A percentile compares a stretch with the other conserved stretches of the same genome.
Conservation (phyloP, 495 filamentous ascomycete genomes). For the Hyaloscypha variabilis region DNA sequence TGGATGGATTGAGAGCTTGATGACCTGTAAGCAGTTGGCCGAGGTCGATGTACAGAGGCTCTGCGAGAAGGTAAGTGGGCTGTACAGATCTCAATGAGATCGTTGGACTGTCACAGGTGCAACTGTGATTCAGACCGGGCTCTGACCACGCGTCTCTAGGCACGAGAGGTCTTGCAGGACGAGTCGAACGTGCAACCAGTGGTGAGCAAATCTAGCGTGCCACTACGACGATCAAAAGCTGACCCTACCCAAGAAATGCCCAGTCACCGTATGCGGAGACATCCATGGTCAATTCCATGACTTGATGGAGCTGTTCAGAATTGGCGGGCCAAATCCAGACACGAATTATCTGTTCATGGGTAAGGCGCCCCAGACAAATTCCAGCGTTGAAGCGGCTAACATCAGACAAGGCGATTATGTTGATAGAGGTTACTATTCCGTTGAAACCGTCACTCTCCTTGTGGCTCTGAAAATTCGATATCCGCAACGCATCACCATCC, state of each 20-base stretch:
- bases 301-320: constrained; percentile 93
- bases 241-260: constrained; percentile 73
- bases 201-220: constrained; percentile 58
- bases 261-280: constrained; percentile 91
- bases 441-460: constrained; percentile 92
- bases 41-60: constrained; percentile 94
- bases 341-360: constrained; percentile 98
- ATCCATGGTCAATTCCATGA: constrained; percentile 95
- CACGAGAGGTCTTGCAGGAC: constrained; percentile 92
- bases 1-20: constrained; percentile 97
- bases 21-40: constrained; percentile 96
- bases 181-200: constrained; percentile 99
- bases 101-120: constrained; percentile 2
- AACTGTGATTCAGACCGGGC: constrained; percentile 16
- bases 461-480: constrained; percentile 96
- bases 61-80: constrained; percentile 85
- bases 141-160: constrained; percentile 53
- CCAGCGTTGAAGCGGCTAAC: constrained; percentile 9
- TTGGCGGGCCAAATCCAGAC: constrained; percentile 88
- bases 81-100: constrained; percentile 23
- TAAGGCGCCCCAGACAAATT: constrained; percentile 32
- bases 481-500: constrained; percentile 93
- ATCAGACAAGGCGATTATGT: constrained; percentile 80
- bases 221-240: constrained; percentile 5
- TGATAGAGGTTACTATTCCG: constrained; percentile 95